phyloP scores from a whole-genome alignment of 306 rosid species.

The Gillenia trifoliata region DNA sequence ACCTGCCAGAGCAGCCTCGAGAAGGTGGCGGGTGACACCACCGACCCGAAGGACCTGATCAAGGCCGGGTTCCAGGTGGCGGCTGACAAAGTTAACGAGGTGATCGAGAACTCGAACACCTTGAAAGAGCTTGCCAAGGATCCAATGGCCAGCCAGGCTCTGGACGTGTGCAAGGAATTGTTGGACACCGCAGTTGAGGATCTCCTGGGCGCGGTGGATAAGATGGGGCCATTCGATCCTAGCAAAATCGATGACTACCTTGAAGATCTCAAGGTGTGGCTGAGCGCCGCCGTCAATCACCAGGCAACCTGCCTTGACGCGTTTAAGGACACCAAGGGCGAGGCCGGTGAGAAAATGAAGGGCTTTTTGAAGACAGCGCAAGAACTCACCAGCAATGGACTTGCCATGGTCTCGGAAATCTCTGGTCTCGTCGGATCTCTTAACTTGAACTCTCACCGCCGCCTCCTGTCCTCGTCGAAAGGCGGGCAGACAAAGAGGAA shows the following conservation, averaged over 20 bases:
- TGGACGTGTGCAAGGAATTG: constrained; percentile 47
- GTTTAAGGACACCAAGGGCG: constrained; percentile 39
- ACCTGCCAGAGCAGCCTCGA: constrained; percentile 40
- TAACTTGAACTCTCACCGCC: neutral
- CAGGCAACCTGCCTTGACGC: constrained; percentile 62
- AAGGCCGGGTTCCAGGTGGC: constrained; percentile 35
- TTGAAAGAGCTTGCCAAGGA: constrained; percentile 41
- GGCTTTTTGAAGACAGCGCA: constrained; percentile 26
- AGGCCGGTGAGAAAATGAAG: constrained; percentile 47
- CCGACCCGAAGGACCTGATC: constrained; percentile 42
- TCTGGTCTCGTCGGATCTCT: neutral
- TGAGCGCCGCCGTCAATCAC: constrained; percentile 44
- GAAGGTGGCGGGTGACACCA: neutral
- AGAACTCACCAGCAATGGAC: constrained; percentile 52
- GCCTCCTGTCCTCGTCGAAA: neutral
- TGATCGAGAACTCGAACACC: constrained; percentile 24
- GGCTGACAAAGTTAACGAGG: constrained; percentile 4
- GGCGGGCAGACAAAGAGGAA: neutral
- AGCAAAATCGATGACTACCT: constrained; percentile 26
- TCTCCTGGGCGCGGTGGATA: constrained; percentile 24
- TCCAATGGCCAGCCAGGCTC: constrained; percentile 42
- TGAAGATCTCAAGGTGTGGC: constrained; percentile 60
- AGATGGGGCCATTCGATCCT: constrained; percentile 27
- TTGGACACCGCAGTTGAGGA: constrained; percentile 43
- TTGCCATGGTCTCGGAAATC: constrained; percentile 44